Evolutionary conservation across 83 land plant genomes (phyloP).

Genomic region (Thuja plicata): DNA sequence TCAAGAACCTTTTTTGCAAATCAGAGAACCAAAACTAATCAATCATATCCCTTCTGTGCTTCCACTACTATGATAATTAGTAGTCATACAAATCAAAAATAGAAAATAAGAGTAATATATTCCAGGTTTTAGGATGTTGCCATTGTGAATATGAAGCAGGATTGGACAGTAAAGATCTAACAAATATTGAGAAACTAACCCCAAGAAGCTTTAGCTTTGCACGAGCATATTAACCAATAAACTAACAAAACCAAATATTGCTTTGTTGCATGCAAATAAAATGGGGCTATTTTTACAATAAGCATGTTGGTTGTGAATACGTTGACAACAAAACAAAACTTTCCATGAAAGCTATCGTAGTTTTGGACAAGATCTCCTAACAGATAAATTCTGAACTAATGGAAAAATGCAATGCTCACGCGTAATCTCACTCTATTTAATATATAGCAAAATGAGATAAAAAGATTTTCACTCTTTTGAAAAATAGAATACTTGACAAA

Average conservation of each 20-base stretch:
- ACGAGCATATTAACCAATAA: background rate
- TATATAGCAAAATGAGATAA: background rate
- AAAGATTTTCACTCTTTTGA: background rate
- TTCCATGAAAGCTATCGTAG: background rate
- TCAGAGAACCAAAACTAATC: background rate
- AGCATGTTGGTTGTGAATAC: background rate
- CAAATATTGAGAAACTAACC: background rate
- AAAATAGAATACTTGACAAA: background rate
- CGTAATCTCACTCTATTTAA: background rate
- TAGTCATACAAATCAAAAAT: too few species aligned
- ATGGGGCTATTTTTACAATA: background rate
- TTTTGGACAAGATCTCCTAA: background rate
- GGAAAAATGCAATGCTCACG: background rate
- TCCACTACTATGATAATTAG: background rate
- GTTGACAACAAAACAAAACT: background rate
- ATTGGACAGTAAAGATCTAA: background rate
- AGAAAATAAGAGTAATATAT: background rate
- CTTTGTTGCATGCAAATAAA: background rate
- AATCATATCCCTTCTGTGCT: background rate
- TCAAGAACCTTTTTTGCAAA: background rate
- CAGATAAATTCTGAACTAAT: background rate
- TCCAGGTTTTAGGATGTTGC: background rate
- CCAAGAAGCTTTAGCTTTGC: background rate
- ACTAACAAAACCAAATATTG: background rate
- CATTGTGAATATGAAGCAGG: background rate